Evolutionary conservation across 805 yeast genomes (phyloP), one percentile per base, ranked within the genome.

Genomic region (Ogataea philodendri): DNA sequence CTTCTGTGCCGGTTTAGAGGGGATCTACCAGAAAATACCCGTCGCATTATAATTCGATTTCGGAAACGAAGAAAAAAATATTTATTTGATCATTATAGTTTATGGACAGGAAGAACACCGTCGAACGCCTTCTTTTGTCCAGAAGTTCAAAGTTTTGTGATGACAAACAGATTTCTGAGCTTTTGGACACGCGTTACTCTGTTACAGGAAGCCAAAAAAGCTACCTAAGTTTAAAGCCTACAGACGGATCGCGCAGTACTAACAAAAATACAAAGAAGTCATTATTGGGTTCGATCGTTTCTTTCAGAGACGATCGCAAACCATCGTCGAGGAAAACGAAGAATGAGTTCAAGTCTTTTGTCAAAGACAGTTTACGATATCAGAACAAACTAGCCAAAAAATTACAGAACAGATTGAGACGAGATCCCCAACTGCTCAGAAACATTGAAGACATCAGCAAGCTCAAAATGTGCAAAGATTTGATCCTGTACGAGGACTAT

Each of bases 401-500:
- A 35, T 44, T 73, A 24, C 67, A 65, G 15, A 23, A 21, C 13
- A 36, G 44, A 33, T 20, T 35, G 4, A 53, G 49, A 25, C 49
- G 52, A 32, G 35, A 59, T 49, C 46, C 65, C 31, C 26, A 45
- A 34, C 35, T 49, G 13, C 17, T 48, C 2, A 14, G 34, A 3
- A 34, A 42, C 37, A 35, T 46, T 7, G 30, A 43, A 4, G 58
- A 58, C 21, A 41, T 61, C 6, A 37, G 48, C 0, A 25, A 42
- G 7, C 32, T 59, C 15, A 42, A 39, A 8, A 40, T 49, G 3
- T 59, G 59, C 33, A 32, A 37, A 9, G 39, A 46, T 2, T 29
- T 61, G 8, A 34, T 61, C 17, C 49, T 59, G 16, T 79, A 69
- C 49, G 74, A 69, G 24, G 71, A 71, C 17, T 82, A 78, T 45